Conservation (phyloP, 805 yeast species). For the Priceomyces medius region DNA sequence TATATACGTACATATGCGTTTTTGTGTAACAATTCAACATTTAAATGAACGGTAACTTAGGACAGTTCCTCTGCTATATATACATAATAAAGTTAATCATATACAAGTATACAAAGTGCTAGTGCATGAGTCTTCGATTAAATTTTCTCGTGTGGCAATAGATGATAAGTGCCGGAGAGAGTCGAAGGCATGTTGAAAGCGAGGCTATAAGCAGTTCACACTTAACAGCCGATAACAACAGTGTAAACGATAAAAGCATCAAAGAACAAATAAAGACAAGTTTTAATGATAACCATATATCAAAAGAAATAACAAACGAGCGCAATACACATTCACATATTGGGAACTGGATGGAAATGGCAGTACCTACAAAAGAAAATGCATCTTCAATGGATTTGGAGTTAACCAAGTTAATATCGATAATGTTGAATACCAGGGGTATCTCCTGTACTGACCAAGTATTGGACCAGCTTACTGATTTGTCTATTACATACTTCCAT, state of each 20-base stretch:
- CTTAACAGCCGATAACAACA: not conserved
- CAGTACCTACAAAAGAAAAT: not conserved
- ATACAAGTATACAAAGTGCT: too few relatives aligned
- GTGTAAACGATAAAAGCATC: not conserved
- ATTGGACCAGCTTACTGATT: slow-evolving; percentile 27
- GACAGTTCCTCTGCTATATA: too few relatives aligned
- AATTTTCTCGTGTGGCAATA: too few relatives aligned
- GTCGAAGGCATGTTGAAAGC: not conserved
- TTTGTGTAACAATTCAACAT: slow-evolving; percentile 1
- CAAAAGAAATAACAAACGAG: too few relatives aligned
- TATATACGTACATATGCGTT: not conserved
- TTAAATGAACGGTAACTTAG: not conserved
- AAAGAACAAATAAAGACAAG: not conserved
- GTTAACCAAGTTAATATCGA: slow-evolving; percentile 27
- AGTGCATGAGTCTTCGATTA: too few relatives aligned
- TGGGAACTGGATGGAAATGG: not conserved
- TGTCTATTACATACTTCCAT: slow-evolving; percentile 29
- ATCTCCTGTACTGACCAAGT: slow-evolving; percentile 26
- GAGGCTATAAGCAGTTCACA: not conserved
- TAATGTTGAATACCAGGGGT: slow-evolving; percentile 21
- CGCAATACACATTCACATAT: not conserved
- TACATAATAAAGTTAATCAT: too few relatives aligned
- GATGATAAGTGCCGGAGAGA: not conserved
- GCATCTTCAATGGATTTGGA: slow-evolving; percentile 24
- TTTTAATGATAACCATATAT: not conserved